A percentile compares a stretch with the other conserved stretches of the same genome.
phyloP scores from a whole-genome alignment of 2,329 filamentous ascomycete species.

The Stemphylium lycopersici region DNA sequence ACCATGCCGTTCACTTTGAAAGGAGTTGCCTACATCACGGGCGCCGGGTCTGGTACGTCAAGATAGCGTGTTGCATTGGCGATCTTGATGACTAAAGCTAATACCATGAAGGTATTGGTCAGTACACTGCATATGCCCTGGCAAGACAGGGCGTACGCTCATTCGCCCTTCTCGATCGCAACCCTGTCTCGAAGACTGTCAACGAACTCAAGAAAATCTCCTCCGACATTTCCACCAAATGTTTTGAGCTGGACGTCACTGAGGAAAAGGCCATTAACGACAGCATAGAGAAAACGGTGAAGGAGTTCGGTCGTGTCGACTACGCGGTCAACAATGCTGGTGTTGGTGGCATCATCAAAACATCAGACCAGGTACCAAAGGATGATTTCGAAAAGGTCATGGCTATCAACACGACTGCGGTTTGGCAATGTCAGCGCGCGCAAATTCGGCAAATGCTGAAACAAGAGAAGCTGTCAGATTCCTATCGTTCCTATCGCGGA shows the following conservation, averaged over 20 bases:
- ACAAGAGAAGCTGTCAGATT: constrained; percentile 50
- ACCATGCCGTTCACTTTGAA: constrained; percentile 51
- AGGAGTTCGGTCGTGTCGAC: constrained; percentile 61
- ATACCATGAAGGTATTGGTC: constrained; percentile 55
- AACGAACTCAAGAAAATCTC: constrained; percentile 46
- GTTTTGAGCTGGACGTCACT: constrained; percentile 56
- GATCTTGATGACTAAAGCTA: neutral
- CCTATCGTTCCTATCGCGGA: constrained; percentile 52
- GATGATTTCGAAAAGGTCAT: constrained; percentile 59
- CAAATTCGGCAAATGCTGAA: constrained; percentile 59
- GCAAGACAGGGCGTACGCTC: constrained; percentile 56
- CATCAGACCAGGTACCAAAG: constrained; percentile 56
- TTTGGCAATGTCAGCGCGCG: constrained; percentile 64
- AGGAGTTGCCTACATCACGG: constrained; percentile 58
- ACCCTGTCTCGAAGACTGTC: constrained; percentile 42
- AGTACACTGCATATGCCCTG: constrained; percentile 55
- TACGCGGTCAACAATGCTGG: constrained; percentile 64
- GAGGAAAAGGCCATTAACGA: constrained; percentile 52
- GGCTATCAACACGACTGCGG: constrained; percentile 61
- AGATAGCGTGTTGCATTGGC: neutral
- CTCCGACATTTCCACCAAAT: constrained; percentile 51
- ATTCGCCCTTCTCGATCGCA: constrained; percentile 57
- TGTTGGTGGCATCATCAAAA: constrained; percentile 51
- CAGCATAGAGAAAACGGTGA: constrained; percentile 51
- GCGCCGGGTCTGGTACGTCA: constrained; percentile 53